Evolutionary conservation across 2,329 filamentous ascomycete species (phyloP).

Genomic region (Aspergillus niger): DNA sequence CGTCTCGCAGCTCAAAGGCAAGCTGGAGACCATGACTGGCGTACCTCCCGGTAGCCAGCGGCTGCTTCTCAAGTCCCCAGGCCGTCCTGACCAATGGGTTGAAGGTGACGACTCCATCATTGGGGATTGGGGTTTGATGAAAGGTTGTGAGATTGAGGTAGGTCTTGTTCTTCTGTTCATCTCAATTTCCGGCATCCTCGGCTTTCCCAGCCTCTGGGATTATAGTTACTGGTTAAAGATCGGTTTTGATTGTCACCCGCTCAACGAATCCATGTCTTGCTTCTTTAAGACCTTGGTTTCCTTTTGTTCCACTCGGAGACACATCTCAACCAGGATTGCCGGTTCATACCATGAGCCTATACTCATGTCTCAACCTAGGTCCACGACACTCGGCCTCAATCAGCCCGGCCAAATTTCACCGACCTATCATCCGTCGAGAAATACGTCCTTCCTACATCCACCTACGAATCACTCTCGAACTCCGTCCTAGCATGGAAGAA

Average conservation of each 20-base stretch:
- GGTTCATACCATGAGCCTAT: too few relatives aligned
- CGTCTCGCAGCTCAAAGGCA: slow-evolving; percentile 77
- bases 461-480: slow-evolving; percentile 84
- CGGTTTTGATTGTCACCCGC: not conserved
- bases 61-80: slow-evolving; percentile 69
- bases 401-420: slow-evolving; percentile 74
- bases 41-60: slow-evolving; percentile 79
- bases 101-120: slow-evolving; percentile 70
- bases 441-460: slow-evolving; percentile 80
- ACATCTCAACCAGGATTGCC: too few relatives aligned
- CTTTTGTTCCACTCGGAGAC: too few relatives aligned
- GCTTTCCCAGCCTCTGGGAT: not conserved
- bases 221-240: not conserved
- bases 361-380: slow-evolving; percentile 56
- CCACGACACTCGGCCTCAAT: slow-evolving; percentile 74
- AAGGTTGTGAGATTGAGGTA: slow-evolving; percentile 49
- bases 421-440: slow-evolving; percentile 83
- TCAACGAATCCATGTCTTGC: not conserved
- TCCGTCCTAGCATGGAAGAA: slow-evolving; percentile 96
- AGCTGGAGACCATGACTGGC: slow-evolving; percentile 90
- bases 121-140: slow-evolving; percentile 52
- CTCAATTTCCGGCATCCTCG: not conserved
- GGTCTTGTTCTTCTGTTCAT: slow-evolving; percentile 11
- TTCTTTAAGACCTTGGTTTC: not conserved
- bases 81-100: slow-evolving; percentile 61